Evolutionary conservation across 306 rosid species (phyloP).

Genomic region (Prunus armeniaca): DNA sequence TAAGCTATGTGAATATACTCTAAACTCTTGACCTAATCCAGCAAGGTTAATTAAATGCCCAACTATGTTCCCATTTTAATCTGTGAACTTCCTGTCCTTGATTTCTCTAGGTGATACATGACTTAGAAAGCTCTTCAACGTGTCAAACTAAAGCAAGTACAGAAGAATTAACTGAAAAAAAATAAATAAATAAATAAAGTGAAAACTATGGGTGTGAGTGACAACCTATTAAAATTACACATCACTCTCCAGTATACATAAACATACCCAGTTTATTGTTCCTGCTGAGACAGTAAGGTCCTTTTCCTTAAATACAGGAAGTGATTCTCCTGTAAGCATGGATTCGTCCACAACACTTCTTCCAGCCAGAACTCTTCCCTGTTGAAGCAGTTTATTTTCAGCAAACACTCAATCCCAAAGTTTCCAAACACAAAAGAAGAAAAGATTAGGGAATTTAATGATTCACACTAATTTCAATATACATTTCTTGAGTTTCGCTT

Average conservation of each 20-base stretch:
- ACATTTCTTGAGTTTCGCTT: neutral
- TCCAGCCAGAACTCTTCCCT: slow-evolving; percentile 90
- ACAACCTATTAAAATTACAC: no score
- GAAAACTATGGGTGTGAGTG: neutral
- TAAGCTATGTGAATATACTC: neutral
- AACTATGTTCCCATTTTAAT: neutral
- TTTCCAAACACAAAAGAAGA: slow-evolving; percentile 8
- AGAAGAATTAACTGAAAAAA: neutral
- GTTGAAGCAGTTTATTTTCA: slow-evolving; percentile 32
- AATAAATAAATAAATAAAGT: neutral
- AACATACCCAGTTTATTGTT: slow-evolving; percentile 89
- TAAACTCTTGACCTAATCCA: neutral
- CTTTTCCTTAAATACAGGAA: slow-evolving; percentile 87
- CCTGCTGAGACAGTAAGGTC: slow-evolving; percentile 88
- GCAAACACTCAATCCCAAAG: slow-evolving; percentile 25
- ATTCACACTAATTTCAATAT: slow-evolving; percentile 2
- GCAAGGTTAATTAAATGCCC: neutral
- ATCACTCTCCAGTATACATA: slow-evolving; percentile 1
- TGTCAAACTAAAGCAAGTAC: neutral
- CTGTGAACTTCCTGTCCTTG: neutral
- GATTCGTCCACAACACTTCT: slow-evolving; percentile 98
- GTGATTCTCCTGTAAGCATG: slow-evolving; percentile 99
- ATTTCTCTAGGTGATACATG: neutral
- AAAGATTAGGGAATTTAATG: neutral
- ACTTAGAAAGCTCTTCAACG: neutral